Conservation (phyloP, 306 rosid genomes). For the Pyrus communis region DNA sequence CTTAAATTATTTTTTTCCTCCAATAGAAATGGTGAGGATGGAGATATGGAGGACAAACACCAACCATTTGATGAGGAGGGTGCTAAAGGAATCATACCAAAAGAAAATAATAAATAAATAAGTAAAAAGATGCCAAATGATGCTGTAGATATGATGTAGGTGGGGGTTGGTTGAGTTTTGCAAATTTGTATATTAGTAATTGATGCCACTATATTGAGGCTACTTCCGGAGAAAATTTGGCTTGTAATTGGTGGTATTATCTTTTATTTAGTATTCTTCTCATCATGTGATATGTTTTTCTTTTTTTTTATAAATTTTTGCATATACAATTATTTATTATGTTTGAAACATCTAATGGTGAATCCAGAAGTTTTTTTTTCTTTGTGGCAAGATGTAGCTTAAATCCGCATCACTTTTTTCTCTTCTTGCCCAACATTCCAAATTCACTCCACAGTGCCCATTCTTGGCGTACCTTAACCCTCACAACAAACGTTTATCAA, state of each 20-base stretch:
- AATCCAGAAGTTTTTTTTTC: too few species aligned
- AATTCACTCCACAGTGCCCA: too few species aligned
- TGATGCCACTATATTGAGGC: not conserved
- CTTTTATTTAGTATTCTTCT: too few species aligned
- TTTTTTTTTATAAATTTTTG: not conserved
- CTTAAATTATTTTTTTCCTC: not conserved
- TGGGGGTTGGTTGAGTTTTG: not conserved
- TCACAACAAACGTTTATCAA: too few species aligned
- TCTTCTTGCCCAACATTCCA: too few species aligned
- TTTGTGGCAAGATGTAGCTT: not conserved
- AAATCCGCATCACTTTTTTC: too few species aligned
- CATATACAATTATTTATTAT: not conserved
- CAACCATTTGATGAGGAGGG: not conserved
- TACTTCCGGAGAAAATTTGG: not conserved
- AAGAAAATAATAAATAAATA: too few species aligned
- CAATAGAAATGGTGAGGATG: not conserved
- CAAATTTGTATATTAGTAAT: not conserved
- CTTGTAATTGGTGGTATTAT: too few species aligned
- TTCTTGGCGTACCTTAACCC: too few species aligned
- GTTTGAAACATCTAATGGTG: not conserved
- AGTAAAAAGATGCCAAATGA: not conserved
- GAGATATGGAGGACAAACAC: not conserved
- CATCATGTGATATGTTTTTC: too few species aligned
- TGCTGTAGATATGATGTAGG: not conserved
- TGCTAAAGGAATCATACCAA: not conserved